Base-by-base conservation (phyloP, 129 eudicot genomes). In the Mikania micrantha region DNA sequence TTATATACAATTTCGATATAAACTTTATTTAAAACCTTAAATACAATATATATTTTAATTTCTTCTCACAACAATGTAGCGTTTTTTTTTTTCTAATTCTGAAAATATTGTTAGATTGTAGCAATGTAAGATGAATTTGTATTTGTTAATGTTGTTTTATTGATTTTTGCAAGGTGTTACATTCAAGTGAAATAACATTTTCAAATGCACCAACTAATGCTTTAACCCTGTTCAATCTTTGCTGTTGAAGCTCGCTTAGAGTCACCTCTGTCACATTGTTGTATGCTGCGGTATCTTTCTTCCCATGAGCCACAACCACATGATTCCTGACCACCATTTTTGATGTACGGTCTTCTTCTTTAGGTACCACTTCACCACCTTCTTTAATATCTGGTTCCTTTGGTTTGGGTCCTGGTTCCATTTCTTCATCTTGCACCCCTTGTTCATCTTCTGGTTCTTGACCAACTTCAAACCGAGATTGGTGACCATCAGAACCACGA, bases 181-280 rank as follows among this genome's bases (percentile, higher is more conserved):
- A 65, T 52, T 85, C 81, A 60, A 71, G 67, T 20, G 86, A 78
- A 41, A 86, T 88, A 54, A 82, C 80, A 41, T 72, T 84, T 64
- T 87, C 95, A 45, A 84, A 87, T 11, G 84, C 87, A 53, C 90
- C 90, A 27, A 84, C 85, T 44, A 87, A 78, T 64, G 90, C 86
- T 47, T 36, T 63, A 34, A 87, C 96, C 50, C 69, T 74, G 60
- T 88, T 83, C 29, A 48, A 77, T 74, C 86, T 80, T 74, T 76
- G 70, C 53, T 77, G 83, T 15, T 71, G 67, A 15, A 85, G 76
- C 65, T 82, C 76, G 45, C 64, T 77, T 29, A 78, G 71, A 0
- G 95, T 80, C 78, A 85, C 92, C 79, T 88, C 96, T 15, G 67
- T 88, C 80, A 85, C 92, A 45, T 73, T 58, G 15, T 78, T 83